Percentiles rank a stretch among this genome's conserved stretches.
These are phyloP conservation scores for Xylaria digitata DNA, from an alignment of 2,329 filamentous ascomycete genomes.

Conservation along the genomic window DNA sequence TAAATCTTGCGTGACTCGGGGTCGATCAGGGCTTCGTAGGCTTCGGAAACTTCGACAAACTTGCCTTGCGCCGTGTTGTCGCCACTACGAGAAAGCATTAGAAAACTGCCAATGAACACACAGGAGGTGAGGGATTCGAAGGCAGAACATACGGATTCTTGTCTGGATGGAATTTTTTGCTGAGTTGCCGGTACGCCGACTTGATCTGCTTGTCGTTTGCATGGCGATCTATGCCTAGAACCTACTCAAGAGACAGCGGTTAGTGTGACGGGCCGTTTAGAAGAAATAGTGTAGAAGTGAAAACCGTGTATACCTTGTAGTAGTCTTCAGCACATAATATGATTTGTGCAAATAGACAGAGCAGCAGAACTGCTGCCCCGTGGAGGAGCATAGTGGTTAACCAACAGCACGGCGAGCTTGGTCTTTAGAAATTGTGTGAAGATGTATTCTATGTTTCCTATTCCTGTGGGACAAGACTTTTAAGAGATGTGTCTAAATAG, in stretches of 20 bases:
- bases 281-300: neutral
- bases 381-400: slow-evolving; percentile 63
- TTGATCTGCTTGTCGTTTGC: slow-evolving; percentile 92
- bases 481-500: neutral
- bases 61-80: slow-evolving; percentile 85
- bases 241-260: slow-evolving; percentile 56
- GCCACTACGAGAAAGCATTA: slow-evolving; percentile 62
- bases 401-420: slow-evolving; percentile 29
- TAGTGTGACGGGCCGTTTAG: neutral
- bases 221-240: slow-evolving; percentile 82
- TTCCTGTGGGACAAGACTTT: neutral
- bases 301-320: slow-evolving; percentile 71
- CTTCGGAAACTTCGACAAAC: slow-evolving; percentile 93
- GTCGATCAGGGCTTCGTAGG: slow-evolving; percentile 91
- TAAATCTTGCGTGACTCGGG: slow-evolving; percentile 86
- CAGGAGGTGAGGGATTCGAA: neutral
- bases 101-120: slow-evolving; percentile 23
- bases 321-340: slow-evolving; percentile 75
- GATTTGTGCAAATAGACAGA: slow-evolving; percentile 66
- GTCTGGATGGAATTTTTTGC: slow-evolving; percentile 96
- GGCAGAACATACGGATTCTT: slow-evolving; percentile 84
- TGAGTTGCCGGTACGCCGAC: slow-evolving; percentile 88
- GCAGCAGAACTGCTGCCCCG: slow-evolving; percentile 61
- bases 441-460: neutral
- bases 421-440: neutral